A percentile compares a stretch with the other conserved stretches of the same genome.
phyloP scores from a whole-genome alignment of 805 yeast genomes.

The Metschnikowia rubicola region DNA sequence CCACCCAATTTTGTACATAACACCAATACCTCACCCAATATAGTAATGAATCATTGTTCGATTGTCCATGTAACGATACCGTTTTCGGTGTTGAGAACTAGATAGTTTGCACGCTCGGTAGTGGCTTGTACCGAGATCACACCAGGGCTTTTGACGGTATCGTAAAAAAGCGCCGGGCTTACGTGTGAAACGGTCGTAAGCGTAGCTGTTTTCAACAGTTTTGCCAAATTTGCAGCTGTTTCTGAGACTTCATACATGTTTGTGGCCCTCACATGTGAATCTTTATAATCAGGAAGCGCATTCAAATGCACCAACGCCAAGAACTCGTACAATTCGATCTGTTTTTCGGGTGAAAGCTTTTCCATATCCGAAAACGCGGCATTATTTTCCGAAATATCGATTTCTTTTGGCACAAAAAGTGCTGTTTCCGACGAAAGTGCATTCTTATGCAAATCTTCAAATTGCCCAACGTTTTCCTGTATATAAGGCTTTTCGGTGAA shows the following conservation, averaged over 20 bases:
- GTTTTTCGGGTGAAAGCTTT: background rate
- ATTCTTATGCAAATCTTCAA: background rate
- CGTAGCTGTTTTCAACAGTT: background rate
- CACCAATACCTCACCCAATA: no score
- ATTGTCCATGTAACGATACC: constrained; percentile 3
- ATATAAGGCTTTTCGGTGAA: background rate
- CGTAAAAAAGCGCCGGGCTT: constrained; percentile 6
- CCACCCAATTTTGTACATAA: background rate
- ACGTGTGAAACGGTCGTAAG: constrained; percentile 1
- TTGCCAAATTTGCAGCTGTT: background rate
- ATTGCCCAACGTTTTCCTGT: background rate
- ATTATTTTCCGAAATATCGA: no score
- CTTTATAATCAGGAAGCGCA: constrained; percentile 9
- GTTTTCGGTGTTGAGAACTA: background rate
- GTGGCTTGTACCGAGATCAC: constrained; percentile 11
- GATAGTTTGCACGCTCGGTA: background rate
- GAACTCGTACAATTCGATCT: constrained; percentile 13
- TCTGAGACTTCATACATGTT: constrained; percentile 9
- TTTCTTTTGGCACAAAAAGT: no score
- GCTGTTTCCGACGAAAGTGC: background rate
- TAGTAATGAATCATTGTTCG: background rate
- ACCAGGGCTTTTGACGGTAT: constrained; percentile 1
- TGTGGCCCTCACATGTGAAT: constrained; percentile 12
- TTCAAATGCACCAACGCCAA: constrained; percentile 15
- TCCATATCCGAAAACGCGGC: background rate